Base-by-base conservation (phyloP, 768 basidiomycete species). In the Sporobolomyces phaffii region DNA sequence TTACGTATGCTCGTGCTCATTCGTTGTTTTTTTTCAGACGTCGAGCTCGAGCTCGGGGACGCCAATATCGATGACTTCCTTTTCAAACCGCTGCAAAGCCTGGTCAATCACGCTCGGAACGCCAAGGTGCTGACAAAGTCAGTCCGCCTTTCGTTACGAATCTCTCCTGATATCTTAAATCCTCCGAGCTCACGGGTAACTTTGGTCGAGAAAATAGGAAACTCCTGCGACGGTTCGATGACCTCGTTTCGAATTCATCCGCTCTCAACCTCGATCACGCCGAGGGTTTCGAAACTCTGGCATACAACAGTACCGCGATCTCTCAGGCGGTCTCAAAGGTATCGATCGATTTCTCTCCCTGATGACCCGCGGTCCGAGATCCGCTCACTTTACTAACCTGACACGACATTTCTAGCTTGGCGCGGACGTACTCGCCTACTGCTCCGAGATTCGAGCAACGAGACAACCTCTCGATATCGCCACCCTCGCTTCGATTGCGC, bases 181-280 rank as follows among this genome's bases (percentile, higher is more conserved):
- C n/a, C n/a, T n/a, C n/a, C n/a, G n/a, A n/a, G n/a, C n/a, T n/a
- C n/a, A n/a, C n/a, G n/a, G n/a, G n/a, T n/a, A n/a, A n/a, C n/a
- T n/a, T n/a, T n/a, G n/a, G n/a, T n/a, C 29, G 14, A 8, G 33
- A 9, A 17, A 9, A 3, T 62, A 94, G 92, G 80, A 97, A 94
- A 82, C 82, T 99, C 61, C 85, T 87, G 31, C 88, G 88, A 72
- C 85, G 89, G 3, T 76, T 97, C 51, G 89, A 93, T 64, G 90
- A 91, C 50, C 82, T 96, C 34, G 83, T 83, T 13, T 81, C 84
- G 60, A 84, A 86, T 38, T 87, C 86, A 11, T 77, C 83, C 0
- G 90, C 91, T 0, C 81, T 96, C 51, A 87, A 85, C 6, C 40
- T 56, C 17, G 74, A 73, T 26, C 62, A 65, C 22, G 64, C 64